A percentile compares a stretch with the other conserved stretches of the same genome.
Evolutionary conservation across 305 asterid species (phyloP).

Genomic region (Caryopteris hybrid): DNA sequence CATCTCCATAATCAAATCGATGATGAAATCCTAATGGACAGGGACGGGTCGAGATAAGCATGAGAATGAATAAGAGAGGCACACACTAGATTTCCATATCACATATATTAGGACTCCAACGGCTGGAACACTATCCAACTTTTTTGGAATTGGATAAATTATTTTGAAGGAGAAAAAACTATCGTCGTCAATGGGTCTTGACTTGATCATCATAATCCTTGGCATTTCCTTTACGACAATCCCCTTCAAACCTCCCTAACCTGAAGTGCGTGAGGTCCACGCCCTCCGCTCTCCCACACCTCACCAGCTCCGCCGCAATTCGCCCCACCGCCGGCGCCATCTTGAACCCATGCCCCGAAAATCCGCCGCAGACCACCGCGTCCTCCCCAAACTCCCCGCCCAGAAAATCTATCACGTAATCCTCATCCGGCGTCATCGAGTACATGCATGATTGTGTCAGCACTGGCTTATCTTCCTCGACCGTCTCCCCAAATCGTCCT

Average conservation of each 20-base stretch:
- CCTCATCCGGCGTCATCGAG: slow-evolving; percentile 92
- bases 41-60: not conserved
- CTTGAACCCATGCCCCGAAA: slow-evolving; percentile 95
- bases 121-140: not conserved
- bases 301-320: slow-evolving; percentile 61
- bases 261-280: slow-evolving; percentile 48
- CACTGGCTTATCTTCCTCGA: slow-evolving; percentile 45
- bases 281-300: slow-evolving; percentile 34
- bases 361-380: slow-evolving; percentile 78
- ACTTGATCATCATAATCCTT: slow-evolving; percentile 67
- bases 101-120: not conserved
- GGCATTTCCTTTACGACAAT: slow-evolving; percentile 38
- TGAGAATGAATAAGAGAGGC: not conserved
- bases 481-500: slow-evolving; percentile 40
- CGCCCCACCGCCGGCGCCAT: slow-evolving; percentile 86
- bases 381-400: slow-evolving; percentile 73
- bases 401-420: slow-evolving; percentile 76
- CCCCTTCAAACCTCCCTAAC: slow-evolving; percentile 52
- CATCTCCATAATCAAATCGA: too few species aligned
- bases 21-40: not conserved
- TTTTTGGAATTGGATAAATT: not conserved
- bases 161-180: too few species aligned
- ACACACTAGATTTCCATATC: not conserved
- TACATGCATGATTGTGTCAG: slow-evolving; percentile 78
- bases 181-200: not conserved